Conservation (phyloP, 257 asterid genomes). For the Craterostigma plantagineum region DNA sequence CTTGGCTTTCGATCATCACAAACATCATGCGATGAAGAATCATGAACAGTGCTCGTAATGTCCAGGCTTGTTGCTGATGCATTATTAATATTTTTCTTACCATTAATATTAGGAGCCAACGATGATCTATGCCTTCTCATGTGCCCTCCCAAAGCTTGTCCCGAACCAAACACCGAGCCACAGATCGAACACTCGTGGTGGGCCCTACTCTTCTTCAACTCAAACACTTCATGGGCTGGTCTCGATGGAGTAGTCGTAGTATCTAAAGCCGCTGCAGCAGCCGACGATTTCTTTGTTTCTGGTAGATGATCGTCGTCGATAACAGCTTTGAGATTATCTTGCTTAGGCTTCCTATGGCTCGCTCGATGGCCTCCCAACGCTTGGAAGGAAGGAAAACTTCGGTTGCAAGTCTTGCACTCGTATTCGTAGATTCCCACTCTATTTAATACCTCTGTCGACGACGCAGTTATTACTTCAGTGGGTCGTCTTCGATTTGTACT, state of each 20-base stretch:
- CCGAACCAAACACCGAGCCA: constrained; percentile 48
- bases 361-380: background rate
- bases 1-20: no score
- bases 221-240: no score
- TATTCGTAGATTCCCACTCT: background rate
- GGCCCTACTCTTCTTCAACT: constrained; percentile 20
- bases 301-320: constrained; percentile 11
- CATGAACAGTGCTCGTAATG: constrained; percentile 9
- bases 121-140: constrained; percentile 46
- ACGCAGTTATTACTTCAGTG: background rate
- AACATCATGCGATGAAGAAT: background rate
- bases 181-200: constrained; percentile 39
- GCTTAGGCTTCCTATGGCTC: background rate
- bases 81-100: background rate
- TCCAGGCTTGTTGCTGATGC: constrained; percentile 12
- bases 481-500: background rate
- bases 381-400: background rate
- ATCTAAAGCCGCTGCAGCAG: no score
- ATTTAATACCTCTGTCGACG: no score
- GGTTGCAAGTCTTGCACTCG: constrained; percentile 2
- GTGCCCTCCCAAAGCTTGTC: constrained; percentile 61
- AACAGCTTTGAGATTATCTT: constrained; percentile 26
- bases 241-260: no score
- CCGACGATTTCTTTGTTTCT: no score
- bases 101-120: background rate